These are phyloP conservation scores for Dipteronia dyeriana DNA, from an alignment of 345 rosid species.

Conservation along the genomic window DNA sequence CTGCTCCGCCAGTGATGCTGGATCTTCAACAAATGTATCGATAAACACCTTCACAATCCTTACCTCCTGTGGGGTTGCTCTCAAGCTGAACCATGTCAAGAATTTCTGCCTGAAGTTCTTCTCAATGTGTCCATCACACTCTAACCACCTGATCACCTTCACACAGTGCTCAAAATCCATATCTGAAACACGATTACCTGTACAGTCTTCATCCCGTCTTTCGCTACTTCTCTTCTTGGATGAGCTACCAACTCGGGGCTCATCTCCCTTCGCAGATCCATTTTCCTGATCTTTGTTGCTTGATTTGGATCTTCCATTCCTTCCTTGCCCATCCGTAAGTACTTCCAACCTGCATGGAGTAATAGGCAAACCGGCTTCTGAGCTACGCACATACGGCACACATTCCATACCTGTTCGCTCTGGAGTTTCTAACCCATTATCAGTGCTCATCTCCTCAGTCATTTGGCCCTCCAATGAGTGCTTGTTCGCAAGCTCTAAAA, in stretches of 20 bases:
- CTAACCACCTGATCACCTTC: constrained; percentile 77
- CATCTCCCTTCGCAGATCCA: constrained; percentile 44
- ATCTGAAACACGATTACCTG: constrained; percentile 48
- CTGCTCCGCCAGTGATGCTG: constrained; percentile 83
- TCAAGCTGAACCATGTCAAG: constrained; percentile 90
- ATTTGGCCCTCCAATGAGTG: constrained; percentile 31
- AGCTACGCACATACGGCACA: constrained; percentile 42
- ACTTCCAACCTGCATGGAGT: constrained; percentile 81
- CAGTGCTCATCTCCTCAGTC: constrained; percentile 43
- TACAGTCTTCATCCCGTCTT: constrained; percentile 43
- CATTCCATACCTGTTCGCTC: constrained; percentile 42
- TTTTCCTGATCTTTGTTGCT: constrained; percentile 41
- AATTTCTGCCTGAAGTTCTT: constrained; percentile 93
- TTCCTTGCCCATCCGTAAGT: constrained; percentile 50
- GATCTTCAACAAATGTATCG: constrained; percentile 70
- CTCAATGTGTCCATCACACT: constrained; percentile 84
- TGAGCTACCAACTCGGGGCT: constrained; percentile 56
- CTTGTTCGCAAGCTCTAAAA: constrained; percentile 39
- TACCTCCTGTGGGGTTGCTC: constrained; percentile 77
- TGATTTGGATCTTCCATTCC: constrained; percentile 45
- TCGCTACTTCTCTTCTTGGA: constrained; percentile 54
- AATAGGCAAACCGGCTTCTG: constrained; percentile 62
- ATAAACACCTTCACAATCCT: constrained; percentile 82
- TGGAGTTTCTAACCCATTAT: constrained; percentile 42
- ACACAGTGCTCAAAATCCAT: constrained; percentile 77